These are phyloP conservation scores for Paracoccidioides lutzii DNA, from an alignment of 2,329 filamentous ascomycete genomes.

Conservation along the genomic window DNA sequence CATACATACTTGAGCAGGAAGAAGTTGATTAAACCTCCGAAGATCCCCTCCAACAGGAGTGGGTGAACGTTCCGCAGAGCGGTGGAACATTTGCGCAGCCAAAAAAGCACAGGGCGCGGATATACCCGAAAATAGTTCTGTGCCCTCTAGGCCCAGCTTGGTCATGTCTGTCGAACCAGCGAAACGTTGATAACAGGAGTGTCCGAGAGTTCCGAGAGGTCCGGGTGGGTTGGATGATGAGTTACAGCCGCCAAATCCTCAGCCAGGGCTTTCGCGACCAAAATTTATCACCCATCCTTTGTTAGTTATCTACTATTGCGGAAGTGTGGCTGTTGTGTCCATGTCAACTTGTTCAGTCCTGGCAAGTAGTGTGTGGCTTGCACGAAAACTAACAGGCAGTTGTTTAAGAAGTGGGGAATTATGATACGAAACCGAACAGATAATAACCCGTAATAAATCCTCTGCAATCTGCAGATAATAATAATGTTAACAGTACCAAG, in stretches of 20 bases:
- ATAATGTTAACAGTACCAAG: too few relatives aligned
- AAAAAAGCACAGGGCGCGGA: not conserved
- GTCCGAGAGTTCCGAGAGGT: not conserved
- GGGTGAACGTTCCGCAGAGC: not conserved
- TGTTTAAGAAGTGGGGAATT: too few relatives aligned
- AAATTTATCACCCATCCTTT: not conserved
- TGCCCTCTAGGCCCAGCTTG: not conserved
- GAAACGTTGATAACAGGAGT: not conserved
- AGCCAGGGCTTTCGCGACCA: not conserved
- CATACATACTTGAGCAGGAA: not conserved
- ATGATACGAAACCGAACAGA: not conserved
- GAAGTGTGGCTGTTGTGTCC: not conserved
- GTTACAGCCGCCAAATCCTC: not conserved
- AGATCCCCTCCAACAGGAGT: not conserved
- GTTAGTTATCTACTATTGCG: not conserved
- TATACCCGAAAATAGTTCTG: constrained; percentile 1
- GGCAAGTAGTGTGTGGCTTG: too few relatives aligned
- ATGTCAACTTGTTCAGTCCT: not conserved
- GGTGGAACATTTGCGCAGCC: not conserved
- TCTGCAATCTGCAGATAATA: not conserved
- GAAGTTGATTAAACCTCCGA: not conserved
- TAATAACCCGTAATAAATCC: not conserved
- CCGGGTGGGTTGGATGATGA: not conserved
- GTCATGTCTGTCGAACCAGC: not conserved
- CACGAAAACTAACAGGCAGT: too few relatives aligned